Evolutionary conservation across 1,284 basidiomycete species (phyloP).

Genomic region (Ustilago crameri): DNA sequence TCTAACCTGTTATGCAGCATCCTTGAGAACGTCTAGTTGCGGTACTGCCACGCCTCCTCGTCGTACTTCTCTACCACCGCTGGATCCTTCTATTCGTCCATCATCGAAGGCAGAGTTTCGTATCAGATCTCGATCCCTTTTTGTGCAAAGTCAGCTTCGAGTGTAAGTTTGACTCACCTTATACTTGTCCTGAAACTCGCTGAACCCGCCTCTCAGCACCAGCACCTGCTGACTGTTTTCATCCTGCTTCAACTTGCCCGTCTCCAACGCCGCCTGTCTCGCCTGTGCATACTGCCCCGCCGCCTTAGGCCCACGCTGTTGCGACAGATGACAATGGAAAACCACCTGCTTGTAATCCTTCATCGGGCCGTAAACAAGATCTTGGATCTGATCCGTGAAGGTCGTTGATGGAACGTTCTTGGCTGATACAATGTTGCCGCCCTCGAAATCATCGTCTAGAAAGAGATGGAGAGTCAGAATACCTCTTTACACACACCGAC

Average conservation of each 20-base stretch:
- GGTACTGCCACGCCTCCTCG: conserved; percentile 56
- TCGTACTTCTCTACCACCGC: conserved; percentile 66
- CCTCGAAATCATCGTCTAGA: conserved; percentile 67
- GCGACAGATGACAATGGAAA: conserved; percentile 68
- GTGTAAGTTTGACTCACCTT: conserved; percentile 49
- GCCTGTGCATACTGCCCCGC: conserved; percentile 67
- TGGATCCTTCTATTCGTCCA: conserved; percentile 43
- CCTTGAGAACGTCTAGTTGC: conserved; percentile 21
- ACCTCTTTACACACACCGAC: no score
- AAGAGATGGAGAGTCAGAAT: no score
- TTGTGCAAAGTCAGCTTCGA: background rate
- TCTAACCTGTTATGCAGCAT: no score
- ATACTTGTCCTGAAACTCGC: conserved; percentile 64
- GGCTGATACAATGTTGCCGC: conserved; percentile 67
- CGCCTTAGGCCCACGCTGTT: conserved; percentile 67
- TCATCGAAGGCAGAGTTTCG: no score
- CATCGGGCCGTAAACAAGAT: conserved; percentile 56
- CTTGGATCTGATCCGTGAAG: conserved; percentile 53
- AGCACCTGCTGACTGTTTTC: conserved; percentile 58
- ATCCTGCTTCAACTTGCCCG: conserved; percentile 17
- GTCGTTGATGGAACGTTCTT: conserved; percentile 58
- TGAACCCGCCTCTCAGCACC: conserved; percentile 68
- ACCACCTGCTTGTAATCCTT: conserved; percentile 62
- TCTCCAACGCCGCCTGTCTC: conserved; percentile 34
- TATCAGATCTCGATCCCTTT: no score